Conservation (phyloP, 805 yeast species). For the Metschnikowia picachoensis region DNA sequence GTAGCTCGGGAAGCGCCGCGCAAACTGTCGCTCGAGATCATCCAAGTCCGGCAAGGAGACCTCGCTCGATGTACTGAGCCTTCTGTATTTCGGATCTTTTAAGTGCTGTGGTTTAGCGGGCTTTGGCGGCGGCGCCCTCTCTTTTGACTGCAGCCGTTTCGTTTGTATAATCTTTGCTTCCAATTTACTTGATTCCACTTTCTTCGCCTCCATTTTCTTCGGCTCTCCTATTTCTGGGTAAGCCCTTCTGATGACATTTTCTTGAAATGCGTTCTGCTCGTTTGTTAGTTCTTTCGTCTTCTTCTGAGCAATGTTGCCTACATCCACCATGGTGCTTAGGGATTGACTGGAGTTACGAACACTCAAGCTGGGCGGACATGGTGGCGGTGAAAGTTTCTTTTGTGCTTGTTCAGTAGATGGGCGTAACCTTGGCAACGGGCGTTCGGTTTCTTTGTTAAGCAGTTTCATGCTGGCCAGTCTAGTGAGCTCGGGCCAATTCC, state of each 20-base stretch:
- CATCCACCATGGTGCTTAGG: background rate
- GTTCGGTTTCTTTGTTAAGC: background rate
- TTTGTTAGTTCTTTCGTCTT: background rate
- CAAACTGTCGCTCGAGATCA: slow-evolving; percentile 54
- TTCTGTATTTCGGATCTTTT: slow-evolving; percentile 23
- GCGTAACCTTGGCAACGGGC: slow-evolving; percentile 5
- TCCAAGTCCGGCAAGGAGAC: slow-evolving; percentile 51
- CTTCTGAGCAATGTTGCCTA: background rate
- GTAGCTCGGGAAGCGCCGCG: slow-evolving; percentile 59
- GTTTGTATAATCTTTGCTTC: background rate
- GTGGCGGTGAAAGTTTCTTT: slow-evolving; percentile 27
- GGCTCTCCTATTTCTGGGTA: too few species aligned
- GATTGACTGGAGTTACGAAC: slow-evolving; percentile 6
- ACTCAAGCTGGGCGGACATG: slow-evolving; percentile 28
- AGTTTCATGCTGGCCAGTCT: background rate
- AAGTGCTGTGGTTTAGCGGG: slow-evolving; percentile 62
- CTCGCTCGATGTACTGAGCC: slow-evolving; percentile 38
- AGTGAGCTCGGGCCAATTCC: background rate
- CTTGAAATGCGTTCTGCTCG: background rate
- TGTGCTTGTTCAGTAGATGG: background rate
- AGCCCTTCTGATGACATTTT: too few species aligned
- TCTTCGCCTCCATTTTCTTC: too few species aligned
- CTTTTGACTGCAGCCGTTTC: slow-evolving; percentile 3
- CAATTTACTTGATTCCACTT: background rate
- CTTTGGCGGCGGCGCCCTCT: slow-evolving; percentile 57